A percentile compares a stretch with the other conserved stretches of the same genome.
Evolutionary conservation across 441 rosid species (phyloP).

Genomic region (Mallotus repandus): DNA sequence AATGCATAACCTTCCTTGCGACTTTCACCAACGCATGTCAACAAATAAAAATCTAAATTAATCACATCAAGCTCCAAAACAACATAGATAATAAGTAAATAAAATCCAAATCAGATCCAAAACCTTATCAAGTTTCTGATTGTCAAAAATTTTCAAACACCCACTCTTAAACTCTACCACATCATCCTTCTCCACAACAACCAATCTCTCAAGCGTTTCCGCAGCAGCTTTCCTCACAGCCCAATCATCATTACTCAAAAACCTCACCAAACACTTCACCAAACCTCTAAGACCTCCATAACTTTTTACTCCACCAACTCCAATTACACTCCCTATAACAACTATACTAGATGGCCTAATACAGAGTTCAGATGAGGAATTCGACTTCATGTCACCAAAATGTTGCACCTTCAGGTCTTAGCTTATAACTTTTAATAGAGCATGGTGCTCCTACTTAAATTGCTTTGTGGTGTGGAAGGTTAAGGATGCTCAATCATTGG

Average conservation of each 20-base stretch:
- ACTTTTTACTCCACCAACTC: conserved; percentile 59
- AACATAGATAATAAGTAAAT: not conserved
- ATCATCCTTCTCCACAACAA: conserved; percentile 59
- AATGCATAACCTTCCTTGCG: conserved; percentile 84
- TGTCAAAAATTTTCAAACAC: conserved; percentile 68
- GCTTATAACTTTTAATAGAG: conserved; percentile 73
- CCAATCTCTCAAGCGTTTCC: conserved; percentile 74
- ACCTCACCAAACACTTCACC: conserved; percentile 61
- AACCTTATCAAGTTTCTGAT: conserved; percentile 82
- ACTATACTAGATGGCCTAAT: conserved; percentile 74
- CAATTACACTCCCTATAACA: conserved; percentile 77
- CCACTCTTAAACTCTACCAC: conserved; percentile 62
- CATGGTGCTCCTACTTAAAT: conserved; percentile 79
- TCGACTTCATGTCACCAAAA: conserved; percentile 38
- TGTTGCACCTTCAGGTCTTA: conserved; percentile 73
- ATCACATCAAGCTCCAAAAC: not conserved
- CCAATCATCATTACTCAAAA: conserved; percentile 75
- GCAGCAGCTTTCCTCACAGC: conserved; percentile 85
- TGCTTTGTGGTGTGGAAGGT: conserved; percentile 95
- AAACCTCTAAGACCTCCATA: conserved; percentile 43
- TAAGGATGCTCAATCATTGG: conserved; percentile 84
- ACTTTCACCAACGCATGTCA: conserved; percentile 63
- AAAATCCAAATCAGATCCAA: conserved; percentile 3
- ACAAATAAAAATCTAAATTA: not conserved
- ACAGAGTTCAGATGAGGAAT: conserved; percentile 54